These are phyloP conservation scores for Cryphonectria nitschkei DNA, from an alignment of 2,329 filamentous ascomycete genomes.

Conservation along the genomic window DNA sequence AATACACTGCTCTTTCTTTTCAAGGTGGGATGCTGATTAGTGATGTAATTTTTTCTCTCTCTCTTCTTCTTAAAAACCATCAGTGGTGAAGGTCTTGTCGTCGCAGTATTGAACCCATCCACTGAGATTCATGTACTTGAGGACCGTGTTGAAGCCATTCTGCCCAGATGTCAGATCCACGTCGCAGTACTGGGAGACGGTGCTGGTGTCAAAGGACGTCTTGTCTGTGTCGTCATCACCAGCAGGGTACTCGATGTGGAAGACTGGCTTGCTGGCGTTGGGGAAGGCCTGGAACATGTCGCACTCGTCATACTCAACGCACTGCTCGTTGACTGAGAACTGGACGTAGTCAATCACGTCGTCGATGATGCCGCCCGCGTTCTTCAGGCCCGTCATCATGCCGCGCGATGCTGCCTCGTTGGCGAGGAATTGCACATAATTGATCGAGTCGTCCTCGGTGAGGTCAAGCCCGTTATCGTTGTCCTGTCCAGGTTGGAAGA, in stretches of 20 bases:
- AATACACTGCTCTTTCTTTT: not conserved
- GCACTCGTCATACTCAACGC: constrained; percentile 58
- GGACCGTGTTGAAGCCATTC: constrained; percentile 62
- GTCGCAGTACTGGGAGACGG: constrained; percentile 19
- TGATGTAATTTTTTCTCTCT: not conserved
- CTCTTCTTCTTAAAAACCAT: constrained; percentile 1
- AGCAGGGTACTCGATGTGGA: constrained; percentile 64
- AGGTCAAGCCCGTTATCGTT: constrained; percentile 67
- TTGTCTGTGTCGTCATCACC: constrained; percentile 39
- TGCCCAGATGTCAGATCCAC: constrained; percentile 33
- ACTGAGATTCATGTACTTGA: constrained; percentile 68
- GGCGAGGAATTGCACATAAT: constrained; percentile 65
- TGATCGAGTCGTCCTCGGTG: constrained; percentile 58
- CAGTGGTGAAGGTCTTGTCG: constrained; percentile 33
- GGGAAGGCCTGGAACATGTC: constrained; percentile 53
- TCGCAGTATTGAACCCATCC: constrained; percentile 64
- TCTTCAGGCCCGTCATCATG: constrained; percentile 70
- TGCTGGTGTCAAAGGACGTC: constrained; percentile 19
- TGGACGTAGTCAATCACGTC: constrained; percentile 54
- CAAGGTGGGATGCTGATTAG: not conserved
- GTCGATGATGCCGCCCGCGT: constrained; percentile 63
- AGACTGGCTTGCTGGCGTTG: constrained; percentile 59
- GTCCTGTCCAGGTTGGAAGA: constrained; percentile 38
- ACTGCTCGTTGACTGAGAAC: constrained; percentile 70
- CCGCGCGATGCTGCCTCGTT: constrained; percentile 54